A percentile compares a stretch with the other conserved stretches of the same genome.
phyloP scores from a whole-genome alignment of 2,329 filamentous ascomycete species.

The Geosmithia morbida region DNA sequence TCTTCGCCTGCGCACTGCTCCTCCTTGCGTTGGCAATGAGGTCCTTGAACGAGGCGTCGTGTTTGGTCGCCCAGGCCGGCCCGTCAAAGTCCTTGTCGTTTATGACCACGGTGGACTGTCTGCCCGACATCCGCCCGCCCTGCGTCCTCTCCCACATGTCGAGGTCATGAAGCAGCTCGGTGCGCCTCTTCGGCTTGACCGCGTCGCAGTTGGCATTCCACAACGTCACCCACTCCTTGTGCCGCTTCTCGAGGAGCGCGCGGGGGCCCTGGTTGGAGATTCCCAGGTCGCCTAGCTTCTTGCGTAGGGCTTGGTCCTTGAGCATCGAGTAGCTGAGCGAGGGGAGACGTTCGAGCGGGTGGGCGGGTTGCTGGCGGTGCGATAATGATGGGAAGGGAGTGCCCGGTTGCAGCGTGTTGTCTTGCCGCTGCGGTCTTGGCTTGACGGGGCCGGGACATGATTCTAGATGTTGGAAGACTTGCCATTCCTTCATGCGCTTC shows the following conservation, averaged over 20 bases:
- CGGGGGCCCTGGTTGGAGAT: slow-evolving; percentile 58
- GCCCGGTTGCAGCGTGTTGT: slow-evolving; percentile 3
- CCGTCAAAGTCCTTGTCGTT: slow-evolving; percentile 86
- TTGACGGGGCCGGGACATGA: slow-evolving; percentile 31
- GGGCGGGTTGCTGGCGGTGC: slow-evolving; percentile 15
- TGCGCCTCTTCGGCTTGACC: slow-evolving; percentile 51
- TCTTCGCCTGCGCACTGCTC: slow-evolving; percentile 28
- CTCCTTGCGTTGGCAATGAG: slow-evolving; percentile 63
- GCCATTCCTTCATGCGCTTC: slow-evolving; percentile 62
- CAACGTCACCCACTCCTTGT: slow-evolving; percentile 86
- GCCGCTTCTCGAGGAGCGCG: slow-evolving; percentile 58
- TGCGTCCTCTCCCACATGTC: slow-evolving; percentile 79
- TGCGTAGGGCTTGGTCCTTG: slow-evolving; percentile 64
- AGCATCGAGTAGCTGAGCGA: slow-evolving; percentile 75
- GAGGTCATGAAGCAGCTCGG: slow-evolving; percentile 63
- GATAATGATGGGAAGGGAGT: not conserved
- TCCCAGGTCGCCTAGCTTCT: slow-evolving; percentile 69
- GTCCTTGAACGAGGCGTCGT: slow-evolving; percentile 63
- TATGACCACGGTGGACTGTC: slow-evolving; percentile 25
- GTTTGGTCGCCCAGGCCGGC: slow-evolving; percentile 55
- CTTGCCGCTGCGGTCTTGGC: not conserved
- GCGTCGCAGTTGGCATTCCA: slow-evolving; percentile 98
- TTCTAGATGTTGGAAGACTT: slow-evolving; percentile 73
- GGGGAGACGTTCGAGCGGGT: slow-evolving; percentile 50
- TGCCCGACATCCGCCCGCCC: slow-evolving; percentile 41